Evolutionary conservation across 2,329 filamentous ascomycete genomes (phyloP), one percentile per base, ranked within the genome.

Genomic region (Lecanoromycetidae sp.): DNA sequence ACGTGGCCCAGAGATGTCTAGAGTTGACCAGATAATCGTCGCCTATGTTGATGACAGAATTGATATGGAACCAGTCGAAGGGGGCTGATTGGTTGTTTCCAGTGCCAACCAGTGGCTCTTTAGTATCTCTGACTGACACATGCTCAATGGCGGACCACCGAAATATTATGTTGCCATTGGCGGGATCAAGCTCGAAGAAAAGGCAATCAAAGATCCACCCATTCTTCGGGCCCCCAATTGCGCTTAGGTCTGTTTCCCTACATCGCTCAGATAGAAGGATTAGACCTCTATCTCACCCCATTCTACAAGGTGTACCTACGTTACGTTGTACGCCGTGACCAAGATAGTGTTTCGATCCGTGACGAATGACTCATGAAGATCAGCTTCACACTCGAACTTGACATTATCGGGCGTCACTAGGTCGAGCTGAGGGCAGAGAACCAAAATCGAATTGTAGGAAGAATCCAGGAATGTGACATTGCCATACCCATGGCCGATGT

Each of bases 81-180:
- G 56, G 52, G 23, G 44, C 51, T 4, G 48, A 37, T 33, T 50
- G 27, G 17, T 22, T 49, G 6, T 29, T 7, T 17, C 44, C 44
- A 1, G 26, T 20, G 19, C 34, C 33, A 15, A 46, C 55, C 55
- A 34, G 55, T 54, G 15, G 22, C 46, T 54, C 19, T 23, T 46
- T 34, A 3, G 25, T 48, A 2, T 45, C 27, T 17, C 9, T 49
- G 19, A 64, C 46, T 13, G 60, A 43, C 45, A 71, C 57, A 52
- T 72, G 68, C 3, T 71, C 64, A 4, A 66, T 66, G 5, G 70
- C 68, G 26, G 63, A 62, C 70, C 70, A 73, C 53, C 69, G 58
- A 52, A 70, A 72, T 10, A 70, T 51, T 0, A 69, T 58, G 2
- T 65, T 56, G n/a, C 63, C 62, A 0, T 64, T 69, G 33, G 63